Evolutionary conservation across 306 rosid genomes (phyloP).

Genomic region (Carpinus fangiana): DNA sequence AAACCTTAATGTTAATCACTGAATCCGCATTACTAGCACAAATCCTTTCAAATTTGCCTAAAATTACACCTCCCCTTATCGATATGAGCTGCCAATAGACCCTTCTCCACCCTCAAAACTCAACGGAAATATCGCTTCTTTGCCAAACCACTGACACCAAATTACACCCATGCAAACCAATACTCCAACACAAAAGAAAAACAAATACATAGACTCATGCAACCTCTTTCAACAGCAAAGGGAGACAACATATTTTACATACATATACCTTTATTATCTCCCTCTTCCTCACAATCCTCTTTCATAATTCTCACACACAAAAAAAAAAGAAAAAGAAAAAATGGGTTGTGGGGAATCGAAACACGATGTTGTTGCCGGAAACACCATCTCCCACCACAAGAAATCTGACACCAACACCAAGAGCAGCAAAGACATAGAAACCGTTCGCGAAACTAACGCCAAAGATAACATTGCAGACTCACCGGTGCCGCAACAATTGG

Average conservation of each 20-base stretch:
- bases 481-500: neutral
- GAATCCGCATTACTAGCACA: neutral
- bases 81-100: constrained; percentile 16
- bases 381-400: constrained; percentile 52
- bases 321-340: neutral
- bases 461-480: constrained; percentile 4
- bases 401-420: constrained; percentile 34
- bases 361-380: constrained; percentile 57
- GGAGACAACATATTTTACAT: neutral
- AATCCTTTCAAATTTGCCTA: constrained; percentile 11
- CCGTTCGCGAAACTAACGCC: constrained; percentile 17
- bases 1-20: neutral
- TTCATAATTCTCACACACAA: neutral
- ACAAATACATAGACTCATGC: constrained; percentile 2
- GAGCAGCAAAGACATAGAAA: constrained; percentile 30
- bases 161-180: constrained; percentile 32
- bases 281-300: constrained; percentile 2
- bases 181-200: constrained; percentile 26
- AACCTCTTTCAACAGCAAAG: constrained; percentile 10
- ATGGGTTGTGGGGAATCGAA: constrained; percentile 94
- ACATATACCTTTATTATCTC: neutral
- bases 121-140: constrained; percentile 9
- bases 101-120: constrained; percentile 22
- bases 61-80: neutral
- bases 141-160: constrained; percentile 27